Evolutionary conservation across 345 rosid genomes (phyloP), one percentile per base, ranked within the genome.

Genomic region (Geranium brycei): DNA sequence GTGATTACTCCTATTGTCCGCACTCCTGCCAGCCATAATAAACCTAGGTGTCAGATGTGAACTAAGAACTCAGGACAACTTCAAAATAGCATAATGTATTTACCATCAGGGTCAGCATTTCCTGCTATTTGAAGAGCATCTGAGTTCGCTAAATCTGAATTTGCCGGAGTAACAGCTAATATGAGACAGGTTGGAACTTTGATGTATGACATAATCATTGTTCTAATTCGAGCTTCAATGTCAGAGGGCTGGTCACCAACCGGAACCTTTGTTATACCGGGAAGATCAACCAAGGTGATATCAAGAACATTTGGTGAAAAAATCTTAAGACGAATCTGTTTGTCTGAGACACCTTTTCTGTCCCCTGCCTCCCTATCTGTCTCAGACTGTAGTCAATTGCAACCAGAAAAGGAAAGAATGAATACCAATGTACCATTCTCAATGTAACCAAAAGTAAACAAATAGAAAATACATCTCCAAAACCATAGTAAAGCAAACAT

Each of bases 211-310:
- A 89, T 80, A 63, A 92, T 92, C 98, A 92, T 92, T 1, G 98
- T 92, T 73, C 98, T 80, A 60, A 89, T 92, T 51, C 90, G 89
- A 16, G 95, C 88, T 83, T 92, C 98, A 51, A 92, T 92, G 63
- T 89, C 98, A 19, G 83, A 75, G 5, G 98, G 98, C 76, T 92
- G 98, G 74, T 89, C 96, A 58, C 98, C 98, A 31, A 92, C 95
- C 60, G 96, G 98, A 64, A 92, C 96, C 74, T 92, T 92, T 12
- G 95, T 92, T 67, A 92, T 86, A 60, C 98, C 98, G 62, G 98
- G 98, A 64, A 92, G 83, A 79, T 92, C 98, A 66, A 92, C 98
- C 66, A 92, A 89, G 51, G 91, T 84, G 18, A 92, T 92, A 79
- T 89, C 93, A 60, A 92, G 82, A 73, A 92, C 97, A 78, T 87